These are phyloP conservation scores for Candida vartiovaarae DNA, from an alignment of 805 yeast species.

Conservation along the genomic window DNA sequence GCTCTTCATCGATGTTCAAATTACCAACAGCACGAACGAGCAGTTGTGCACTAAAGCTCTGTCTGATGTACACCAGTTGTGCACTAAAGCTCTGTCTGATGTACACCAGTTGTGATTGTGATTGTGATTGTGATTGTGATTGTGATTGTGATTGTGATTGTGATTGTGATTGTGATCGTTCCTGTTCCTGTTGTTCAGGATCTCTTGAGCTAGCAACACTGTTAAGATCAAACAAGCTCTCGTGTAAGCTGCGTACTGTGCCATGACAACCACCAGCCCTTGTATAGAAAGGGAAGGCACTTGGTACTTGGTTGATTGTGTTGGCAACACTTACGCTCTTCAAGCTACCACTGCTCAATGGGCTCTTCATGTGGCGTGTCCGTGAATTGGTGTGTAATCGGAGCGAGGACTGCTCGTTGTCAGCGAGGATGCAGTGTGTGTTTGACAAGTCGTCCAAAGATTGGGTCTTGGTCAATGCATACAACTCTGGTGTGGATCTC, in stretches of 20 bases:
- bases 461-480: not conserved
- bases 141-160: not conserved
- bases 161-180: not conserved
- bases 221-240: not conserved
- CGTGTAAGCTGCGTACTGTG: not conserved
- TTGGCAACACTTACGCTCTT: no score
- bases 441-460: not conserved
- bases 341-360: no score
- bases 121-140: not conserved
- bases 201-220: no score
- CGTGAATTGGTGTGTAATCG: no score
- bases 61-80: not conserved
- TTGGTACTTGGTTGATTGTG: no score
- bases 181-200: not conserved
- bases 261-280: not conserved
- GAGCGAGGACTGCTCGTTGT: no score
- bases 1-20: constrained; percentile 1
- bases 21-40: not conserved
- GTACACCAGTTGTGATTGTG: not conserved
- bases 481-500: no score
- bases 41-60: not conserved
- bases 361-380: no score
- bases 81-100: not conserved
- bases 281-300: no score
- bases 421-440: no score